These are phyloP conservation scores for Yarrowia keelungensis DNA, from an alignment of 805 yeast species.

Conservation along the genomic window DNA sequence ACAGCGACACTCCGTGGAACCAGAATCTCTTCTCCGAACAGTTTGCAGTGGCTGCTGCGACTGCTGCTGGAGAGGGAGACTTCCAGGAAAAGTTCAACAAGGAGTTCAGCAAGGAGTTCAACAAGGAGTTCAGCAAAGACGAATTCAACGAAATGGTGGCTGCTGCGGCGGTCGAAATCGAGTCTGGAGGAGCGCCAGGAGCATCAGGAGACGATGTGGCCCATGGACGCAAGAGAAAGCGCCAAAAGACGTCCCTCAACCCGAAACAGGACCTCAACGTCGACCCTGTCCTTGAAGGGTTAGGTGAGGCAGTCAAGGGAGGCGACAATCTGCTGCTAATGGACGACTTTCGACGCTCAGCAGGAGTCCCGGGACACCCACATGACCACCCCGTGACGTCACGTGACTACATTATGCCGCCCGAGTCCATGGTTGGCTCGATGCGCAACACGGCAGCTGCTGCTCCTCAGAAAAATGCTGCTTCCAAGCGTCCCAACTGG, in stretches of 20 bases:
- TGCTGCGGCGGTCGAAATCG: conserved; percentile 34
- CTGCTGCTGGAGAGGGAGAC: conserved; percentile 38
- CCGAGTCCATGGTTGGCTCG: conserved; percentile 15
- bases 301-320: conserved; percentile 34
- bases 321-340: conserved; percentile 28
- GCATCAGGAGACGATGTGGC: neutral
- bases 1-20: conserved; percentile 41
- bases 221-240: conserved; percentile 33
- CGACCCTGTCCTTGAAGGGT: conserved; percentile 62
- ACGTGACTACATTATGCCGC: conserved; percentile 23
- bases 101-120: conserved; percentile 17
- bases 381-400: conserved; percentile 21
- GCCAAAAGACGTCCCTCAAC: conserved; percentile 28
- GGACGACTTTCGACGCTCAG: conserved; percentile 19
- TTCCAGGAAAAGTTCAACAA: conserved; percentile 24
- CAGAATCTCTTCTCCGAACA: conserved; percentile 34
- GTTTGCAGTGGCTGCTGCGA: conserved; percentile 38
- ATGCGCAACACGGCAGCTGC: conserved; percentile 7
- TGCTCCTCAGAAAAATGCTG: neutral
- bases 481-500: conserved; percentile 42
- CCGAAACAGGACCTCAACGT: conserved; percentile 50
- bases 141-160: conserved; percentile 36
- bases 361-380: conserved; percentile 12
- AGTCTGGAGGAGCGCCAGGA: conserved; percentile 6
- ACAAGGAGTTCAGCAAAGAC: conserved; percentile 20